These are phyloP conservation scores for Thalassiosira hispida DNA, from an alignment of 352 stramenopile genomes.

Conservation along the genomic window DNA sequence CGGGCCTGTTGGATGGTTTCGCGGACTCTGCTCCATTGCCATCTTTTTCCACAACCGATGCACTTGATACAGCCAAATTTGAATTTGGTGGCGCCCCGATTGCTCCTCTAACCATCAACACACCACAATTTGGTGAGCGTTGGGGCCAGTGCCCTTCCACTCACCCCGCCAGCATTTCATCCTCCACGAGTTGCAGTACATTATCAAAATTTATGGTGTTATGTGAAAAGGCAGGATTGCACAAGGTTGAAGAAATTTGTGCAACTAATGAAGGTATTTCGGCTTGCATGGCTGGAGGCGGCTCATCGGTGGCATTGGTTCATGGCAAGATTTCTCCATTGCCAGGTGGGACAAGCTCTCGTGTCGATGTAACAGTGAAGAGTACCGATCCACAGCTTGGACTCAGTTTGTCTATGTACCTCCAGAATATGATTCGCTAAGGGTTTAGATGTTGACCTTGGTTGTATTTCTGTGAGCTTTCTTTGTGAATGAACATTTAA, in stretches of 20 bases:
- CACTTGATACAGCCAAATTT: slow-evolving; percentile 64
- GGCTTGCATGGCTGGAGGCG: slow-evolving; percentile 73
- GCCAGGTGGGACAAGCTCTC: slow-evolving; percentile 40
- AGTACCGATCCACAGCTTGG: slow-evolving; percentile 72
- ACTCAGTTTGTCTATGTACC: slow-evolving; percentile 70
- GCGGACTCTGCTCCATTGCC: slow-evolving; percentile 64
- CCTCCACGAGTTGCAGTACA: slow-evolving; percentile 49
- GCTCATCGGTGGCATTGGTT: slow-evolving; percentile 70
- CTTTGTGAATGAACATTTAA: slow-evolving; percentile 1
- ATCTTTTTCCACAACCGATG: slow-evolving; percentile 49
- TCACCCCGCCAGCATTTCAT: slow-evolving; percentile 58
- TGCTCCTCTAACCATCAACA: slow-evolving; percentile 82
- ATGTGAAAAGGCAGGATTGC: slow-evolving; percentile 59
- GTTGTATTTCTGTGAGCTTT: neutral
- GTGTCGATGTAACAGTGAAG: slow-evolving; percentile 81
- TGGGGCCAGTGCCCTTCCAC: slow-evolving; percentile 79
- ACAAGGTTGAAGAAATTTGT: slow-evolving; percentile 81
- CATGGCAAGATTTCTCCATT: slow-evolving; percentile 81
- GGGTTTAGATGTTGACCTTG: neutral
- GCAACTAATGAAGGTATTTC: slow-evolving; percentile 83
- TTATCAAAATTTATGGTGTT: slow-evolving; percentile 72
- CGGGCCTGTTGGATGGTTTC: slow-evolving; percentile 70
- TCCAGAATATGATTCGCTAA: slow-evolving; percentile 79
- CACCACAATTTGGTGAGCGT: slow-evolving; percentile 80
- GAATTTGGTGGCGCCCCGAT: slow-evolving; percentile 72